phyloP scores from a whole-genome alignment of 352 stramenopile genomes.

The Nothophytophthora sp. region DNA sequence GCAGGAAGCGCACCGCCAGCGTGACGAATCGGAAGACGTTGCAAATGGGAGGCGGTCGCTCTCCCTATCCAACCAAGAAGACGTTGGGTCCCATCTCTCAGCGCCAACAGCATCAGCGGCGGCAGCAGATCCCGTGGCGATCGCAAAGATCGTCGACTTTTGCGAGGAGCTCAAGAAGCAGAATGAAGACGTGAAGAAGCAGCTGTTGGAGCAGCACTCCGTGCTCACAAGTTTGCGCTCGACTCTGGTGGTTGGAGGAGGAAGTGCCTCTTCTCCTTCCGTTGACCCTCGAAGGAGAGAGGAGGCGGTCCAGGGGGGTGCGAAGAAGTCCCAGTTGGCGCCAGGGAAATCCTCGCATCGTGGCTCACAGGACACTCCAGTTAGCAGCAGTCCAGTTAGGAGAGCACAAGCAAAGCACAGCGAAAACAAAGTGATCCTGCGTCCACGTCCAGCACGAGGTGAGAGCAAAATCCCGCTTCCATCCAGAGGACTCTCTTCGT shows the following conservation, averaged over 20 bases:
- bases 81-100: neutral
- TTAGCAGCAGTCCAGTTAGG: neutral
- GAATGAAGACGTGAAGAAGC: constrained; percentile 59
- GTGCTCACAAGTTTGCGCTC: constrained; percentile 39
- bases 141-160: constrained; percentile 54
- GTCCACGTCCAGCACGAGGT: constrained; percentile 21
- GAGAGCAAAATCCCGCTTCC: constrained; percentile 40
- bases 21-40: too few relatives aligned
- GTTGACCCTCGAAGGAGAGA: neutral
- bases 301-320: neutral
- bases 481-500: constrained; percentile 1
- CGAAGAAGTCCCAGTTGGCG: neutral
- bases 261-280: neutral
- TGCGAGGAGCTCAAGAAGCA: constrained; percentile 59
- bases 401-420: too few relatives aligned
- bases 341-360: neutral
- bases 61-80: neutral
- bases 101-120: neutral
- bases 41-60: too few relatives aligned
- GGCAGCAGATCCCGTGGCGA: constrained; percentile 21
- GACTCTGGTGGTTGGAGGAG: constrained; percentile 1
- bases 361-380: neutral
- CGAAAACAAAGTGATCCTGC: constrained; percentile 5
- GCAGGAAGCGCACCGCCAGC: too few relatives aligned
- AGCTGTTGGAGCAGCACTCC: constrained; percentile 43